Base-by-base conservation (phyloP, 495 filamentous ascomycete species). In the Xylaria grammica region DNA sequence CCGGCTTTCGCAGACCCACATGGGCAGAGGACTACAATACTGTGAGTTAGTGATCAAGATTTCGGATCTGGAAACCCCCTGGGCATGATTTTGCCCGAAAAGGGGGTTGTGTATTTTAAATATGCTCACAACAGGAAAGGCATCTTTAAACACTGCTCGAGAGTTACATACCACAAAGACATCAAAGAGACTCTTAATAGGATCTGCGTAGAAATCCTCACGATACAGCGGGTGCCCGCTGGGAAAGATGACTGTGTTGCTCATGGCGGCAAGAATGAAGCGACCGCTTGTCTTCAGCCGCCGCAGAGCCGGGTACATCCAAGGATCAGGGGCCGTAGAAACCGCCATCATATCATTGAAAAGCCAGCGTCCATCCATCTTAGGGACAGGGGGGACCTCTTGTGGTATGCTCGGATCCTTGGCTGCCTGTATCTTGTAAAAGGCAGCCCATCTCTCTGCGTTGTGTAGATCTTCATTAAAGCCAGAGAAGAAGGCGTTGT, bases 281-380 rank as follows among this genome's bases (percentile, higher is more conserved):
- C 80, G 76, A 19, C 88, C 86, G 11, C 81, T 85, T 7, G 79
- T 82, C 60, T 81, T 83, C 48, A 97, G 76, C 57, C 82, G 85
- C 69, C 86, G 78, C n/a, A 98, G 81, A 20, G 93, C 93, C 0
- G 92, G 92, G 60, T 86, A 90, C 88, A 99, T 94, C 78, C 87
- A 90, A 32, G 91, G 91, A 74, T 99, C 94, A 7, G 90, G 88
- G 0, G 78, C 75, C 1, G 88, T 81, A 0, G 90, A 87, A 36
- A 84, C 74, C 8, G 81, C 75, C 93, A 99, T 97, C 95, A 99
- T 98, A 63, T 88, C 86, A 86, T 89, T 91, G 83, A 98, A 97
- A 10, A 99, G 81, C 72, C 75, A 84, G 70, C 93, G 88, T 5
- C 87, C 92, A 72, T 97, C 90, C 36, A 99, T 81, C 2, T 80